These are phyloP conservation scores for Candida awuae DNA, from an alignment of 805 yeast genomes.

Conservation along the genomic window DNA sequence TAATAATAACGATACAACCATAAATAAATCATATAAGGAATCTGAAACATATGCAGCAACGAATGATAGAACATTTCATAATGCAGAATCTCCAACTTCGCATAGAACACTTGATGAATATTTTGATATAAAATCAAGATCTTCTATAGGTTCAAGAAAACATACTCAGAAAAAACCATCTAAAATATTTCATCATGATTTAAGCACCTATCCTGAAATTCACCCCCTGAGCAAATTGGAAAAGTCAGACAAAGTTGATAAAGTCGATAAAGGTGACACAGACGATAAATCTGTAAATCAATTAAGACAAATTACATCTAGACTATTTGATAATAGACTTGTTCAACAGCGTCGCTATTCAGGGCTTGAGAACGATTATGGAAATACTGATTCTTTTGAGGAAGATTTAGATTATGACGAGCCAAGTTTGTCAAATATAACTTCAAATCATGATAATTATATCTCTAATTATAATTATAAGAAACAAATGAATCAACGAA, in stretches of 20 bases:
- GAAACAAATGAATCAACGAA: background rate
- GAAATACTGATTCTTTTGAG: constrained; percentile 45
- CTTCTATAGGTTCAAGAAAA: constrained; percentile 18
- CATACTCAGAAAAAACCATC: constrained; percentile 9
- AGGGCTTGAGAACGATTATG: constrained; percentile 32
- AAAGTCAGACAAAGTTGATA: background rate
- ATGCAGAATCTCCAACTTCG: constrained; percentile 1
- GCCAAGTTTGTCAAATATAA: constrained; percentile 4
- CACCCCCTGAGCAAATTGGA: no score
- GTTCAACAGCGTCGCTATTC: constrained; percentile 67
- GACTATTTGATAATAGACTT: constrained; percentile 64
- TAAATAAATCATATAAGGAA: no score
- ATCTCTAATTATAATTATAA: constrained; percentile 9
- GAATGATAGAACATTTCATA: constrained; percentile 2
- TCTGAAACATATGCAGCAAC: background rate
- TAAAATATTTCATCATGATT: constrained; percentile 1
- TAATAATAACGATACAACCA: no score
- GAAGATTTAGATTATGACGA: constrained; percentile 34
- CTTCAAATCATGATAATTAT: constrained; percentile 2
- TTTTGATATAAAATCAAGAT: constrained; percentile 16
- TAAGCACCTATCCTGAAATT: constrained; percentile 1
- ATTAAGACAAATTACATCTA: constrained; percentile 53
- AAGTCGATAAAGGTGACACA: background rate
- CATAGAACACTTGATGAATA: constrained; percentile 8
- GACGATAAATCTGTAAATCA: constrained; percentile 16